A percentile compares a stretch with the other conserved stretches of the same genome.
Evolutionary conservation across 192 early-diverging fungal genomes (phyloP).

Genomic region (Entomortierella chlamydospora): DNA sequence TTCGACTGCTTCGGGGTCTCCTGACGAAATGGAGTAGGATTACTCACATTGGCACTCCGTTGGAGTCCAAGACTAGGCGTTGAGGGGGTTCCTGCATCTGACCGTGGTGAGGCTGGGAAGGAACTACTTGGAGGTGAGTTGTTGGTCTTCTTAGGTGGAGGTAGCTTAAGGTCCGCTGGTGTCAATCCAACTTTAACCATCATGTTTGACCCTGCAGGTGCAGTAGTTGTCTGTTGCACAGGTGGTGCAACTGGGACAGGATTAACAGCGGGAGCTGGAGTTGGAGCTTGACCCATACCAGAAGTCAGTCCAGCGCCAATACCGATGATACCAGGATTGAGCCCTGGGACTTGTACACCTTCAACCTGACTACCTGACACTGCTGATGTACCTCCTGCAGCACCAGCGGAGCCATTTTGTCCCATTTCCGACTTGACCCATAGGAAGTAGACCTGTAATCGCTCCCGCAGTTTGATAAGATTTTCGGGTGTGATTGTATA

Average conservation of each 20-base stretch:
- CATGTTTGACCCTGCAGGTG: constrained; percentile 10
- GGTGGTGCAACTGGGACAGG: background rate
- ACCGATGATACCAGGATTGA: background rate
- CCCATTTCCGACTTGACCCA: constrained; percentile 56
- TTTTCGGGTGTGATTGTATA: constrained; percentile 59
- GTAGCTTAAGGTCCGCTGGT: constrained; percentile 42
- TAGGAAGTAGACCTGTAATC: constrained; percentile 58
- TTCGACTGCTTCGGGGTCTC: constrained; percentile 17
- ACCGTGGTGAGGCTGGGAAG: constrained; percentile 34
- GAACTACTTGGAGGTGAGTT: constrained; percentile 33
- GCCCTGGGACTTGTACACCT: background rate
- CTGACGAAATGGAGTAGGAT: background rate
- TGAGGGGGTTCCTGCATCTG: constrained; percentile 13
- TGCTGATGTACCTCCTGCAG: background rate
- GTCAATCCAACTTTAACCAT: constrained; percentile 35
- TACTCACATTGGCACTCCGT: background rate
- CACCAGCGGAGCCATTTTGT: background rate
- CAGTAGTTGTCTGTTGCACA: background rate
- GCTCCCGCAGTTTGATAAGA: constrained; percentile 59
- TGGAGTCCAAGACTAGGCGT: background rate
- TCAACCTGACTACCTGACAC: background rate
- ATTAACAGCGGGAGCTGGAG: background rate
- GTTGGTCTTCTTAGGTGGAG: constrained; percentile 32
- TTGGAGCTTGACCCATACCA: background rate
- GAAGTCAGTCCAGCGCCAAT: background rate